Evolutionary conservation across 2,329 filamentous ascomycete genomes (phyloP).

Genomic region (Fusarium lyarnte): DNA sequence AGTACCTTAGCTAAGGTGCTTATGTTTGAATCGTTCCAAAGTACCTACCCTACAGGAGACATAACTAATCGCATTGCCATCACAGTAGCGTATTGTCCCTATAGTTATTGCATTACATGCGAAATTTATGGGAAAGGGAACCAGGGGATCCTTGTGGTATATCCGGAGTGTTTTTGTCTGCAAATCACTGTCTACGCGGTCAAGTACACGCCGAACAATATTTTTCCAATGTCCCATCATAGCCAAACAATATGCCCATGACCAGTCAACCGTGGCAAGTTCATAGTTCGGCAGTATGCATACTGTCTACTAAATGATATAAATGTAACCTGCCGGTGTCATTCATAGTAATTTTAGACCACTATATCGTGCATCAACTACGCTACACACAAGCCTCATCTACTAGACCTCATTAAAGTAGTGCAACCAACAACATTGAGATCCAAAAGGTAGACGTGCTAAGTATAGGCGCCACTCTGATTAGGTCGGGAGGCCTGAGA

Average conservation of each 20-base stretch:
- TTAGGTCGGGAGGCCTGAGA: background rate
- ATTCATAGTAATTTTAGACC: background rate
- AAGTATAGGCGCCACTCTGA: constrained; percentile 21
- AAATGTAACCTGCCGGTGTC: background rate
- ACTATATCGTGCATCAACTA: background rate
- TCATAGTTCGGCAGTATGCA: background rate
- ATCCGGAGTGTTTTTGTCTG: too few species aligned
- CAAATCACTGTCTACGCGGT: too few species aligned
- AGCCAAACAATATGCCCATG: background rate
- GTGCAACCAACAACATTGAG: background rate
- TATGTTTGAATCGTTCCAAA: background rate
- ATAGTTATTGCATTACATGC: background rate
- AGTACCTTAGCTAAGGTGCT: background rate
- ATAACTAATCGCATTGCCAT: background rate
- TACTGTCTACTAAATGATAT: background rate
- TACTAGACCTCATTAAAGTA: background rate
- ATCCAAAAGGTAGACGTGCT: constrained; percentile 10
- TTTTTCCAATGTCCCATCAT: too few species aligned
- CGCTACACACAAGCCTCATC: constrained; percentile 1
- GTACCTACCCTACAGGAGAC: background rate
- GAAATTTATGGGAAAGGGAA: background rate
- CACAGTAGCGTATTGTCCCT: background rate
- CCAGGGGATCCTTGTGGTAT: too few species aligned
- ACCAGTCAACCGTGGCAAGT: background rate
- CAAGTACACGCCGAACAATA: background rate